Conservation (phyloP, 108 stramenopile genomes). For the Pseudonitzschia delicatissima region DNA sequence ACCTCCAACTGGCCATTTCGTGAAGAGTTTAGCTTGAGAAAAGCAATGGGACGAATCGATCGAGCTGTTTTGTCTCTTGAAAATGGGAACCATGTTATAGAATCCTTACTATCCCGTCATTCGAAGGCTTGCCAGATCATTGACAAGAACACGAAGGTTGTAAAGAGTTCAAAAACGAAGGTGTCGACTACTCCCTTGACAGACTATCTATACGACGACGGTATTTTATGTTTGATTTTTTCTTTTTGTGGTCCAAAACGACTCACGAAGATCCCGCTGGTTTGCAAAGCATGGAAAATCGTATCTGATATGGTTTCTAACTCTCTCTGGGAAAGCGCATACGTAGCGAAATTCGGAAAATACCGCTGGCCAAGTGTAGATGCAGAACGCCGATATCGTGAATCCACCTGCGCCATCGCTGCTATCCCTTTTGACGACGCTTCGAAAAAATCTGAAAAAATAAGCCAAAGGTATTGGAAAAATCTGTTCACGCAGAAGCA, state of each 20-base stretch:
- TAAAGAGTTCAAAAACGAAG: neutral
- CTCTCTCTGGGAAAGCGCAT: constrained; percentile 4
- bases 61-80: constrained; percentile 1
- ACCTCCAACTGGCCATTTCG: constrained; percentile 2
- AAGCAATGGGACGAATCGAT: constrained; percentile 7
- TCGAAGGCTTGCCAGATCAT: neutral
- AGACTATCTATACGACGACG: constrained; percentile 3
- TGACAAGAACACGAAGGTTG: neutral
- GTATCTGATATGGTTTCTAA: constrained; percentile 1
- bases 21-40: neutral
- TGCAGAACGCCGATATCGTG: neutral
- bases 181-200: neutral
- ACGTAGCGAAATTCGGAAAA: constrained; percentile 2
- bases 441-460: neutral
- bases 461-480: neutral
- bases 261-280: neutral
- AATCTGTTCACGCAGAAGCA: constrained; percentile 4
- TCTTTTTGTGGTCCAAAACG: constrained; percentile 1
- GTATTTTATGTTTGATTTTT: constrained; percentile 5
- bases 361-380: neutral
- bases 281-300: constrained; percentile 6
- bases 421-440: neutral
- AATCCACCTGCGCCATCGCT: neutral
- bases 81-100: neutral
- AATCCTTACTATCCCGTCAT: neutral